Evolutionary conservation across 2,329 filamentous ascomycete genomes (phyloP), one percentile per base, ranked within the genome.

Genomic region (Teratosphaeriaceae sp.): DNA sequence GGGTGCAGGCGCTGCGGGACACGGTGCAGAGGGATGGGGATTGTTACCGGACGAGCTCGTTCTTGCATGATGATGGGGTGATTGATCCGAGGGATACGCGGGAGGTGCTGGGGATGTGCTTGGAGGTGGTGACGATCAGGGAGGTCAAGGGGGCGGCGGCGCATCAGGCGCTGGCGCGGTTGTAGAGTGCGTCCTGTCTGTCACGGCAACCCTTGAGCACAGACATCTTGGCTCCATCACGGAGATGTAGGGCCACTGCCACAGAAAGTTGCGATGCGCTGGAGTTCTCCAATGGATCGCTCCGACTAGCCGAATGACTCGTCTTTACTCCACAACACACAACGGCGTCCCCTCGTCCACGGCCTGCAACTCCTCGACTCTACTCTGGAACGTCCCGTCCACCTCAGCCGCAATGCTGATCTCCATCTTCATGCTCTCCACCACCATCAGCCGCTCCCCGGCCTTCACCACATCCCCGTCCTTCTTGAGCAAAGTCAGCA

Each of bases 1-100:
- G 35, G 18, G 29, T 24, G 31, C 30, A 21, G 24, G 21, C 11
- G 19, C 20, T 41, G 3, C 27, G 27, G 38, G 38, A 31, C 5
- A 33, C 24, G 8, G 38, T 41, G 3, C 27, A 33, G 27, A 15
- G 38, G 15, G 38, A 41, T 21, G 21, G 38, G 24, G 38, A 41
- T 18, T 41, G 38, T 18, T 41, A 41, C 12, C 19, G 19, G 24
- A 33, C 38, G 13, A 41, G 38, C 16, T 31, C 38, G 15, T 15
- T 12, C 3, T 22, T 41, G 38, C 38, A 16, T 15, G 38, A 41
- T 12, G 38, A 41, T 34, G 38, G 30, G 15, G 30, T 34, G 30
- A 34, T 34, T 34, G 30, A 34, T 27, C 24, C 24, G 8, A 8
- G 24, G 24, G 24, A 27, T 27, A 27, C 24, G 13, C 8, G 24